A percentile compares a stretch with the other conserved stretches of the same genome.
phyloP scores from a whole-genome alignment of 805 yeast species.

The Starmerella vitae region DNA sequence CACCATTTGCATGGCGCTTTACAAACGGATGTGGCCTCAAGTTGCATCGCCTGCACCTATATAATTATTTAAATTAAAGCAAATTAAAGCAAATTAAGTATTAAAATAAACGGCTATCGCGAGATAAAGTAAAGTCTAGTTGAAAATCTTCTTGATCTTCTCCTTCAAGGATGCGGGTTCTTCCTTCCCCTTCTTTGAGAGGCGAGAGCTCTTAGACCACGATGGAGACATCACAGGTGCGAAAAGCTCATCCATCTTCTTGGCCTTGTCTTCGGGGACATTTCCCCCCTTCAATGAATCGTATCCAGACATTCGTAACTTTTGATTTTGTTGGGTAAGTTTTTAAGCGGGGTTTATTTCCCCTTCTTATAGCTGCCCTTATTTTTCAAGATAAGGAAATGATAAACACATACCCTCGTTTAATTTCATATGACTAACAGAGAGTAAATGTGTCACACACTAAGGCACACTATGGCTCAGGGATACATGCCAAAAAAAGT shows the following conservation, averaged over 20 bases:
- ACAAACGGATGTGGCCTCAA: constrained; percentile 84
- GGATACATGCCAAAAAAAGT: too few species aligned
- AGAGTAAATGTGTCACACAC: too few species aligned
- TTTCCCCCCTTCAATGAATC: constrained; percentile 11
- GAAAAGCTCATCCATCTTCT: constrained; percentile 19
- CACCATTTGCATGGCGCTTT: constrained; percentile 82
- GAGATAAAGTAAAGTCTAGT: constrained; percentile 1
- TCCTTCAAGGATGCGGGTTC: constrained; percentile 16
- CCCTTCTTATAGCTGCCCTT: too few species aligned
- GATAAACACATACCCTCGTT: too few species aligned
- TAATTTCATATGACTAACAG: too few species aligned
- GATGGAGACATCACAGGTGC: constrained; percentile 24
- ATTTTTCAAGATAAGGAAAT: too few species aligned
- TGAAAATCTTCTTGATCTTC: constrained; percentile 20
- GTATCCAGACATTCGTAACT: constrained; percentile 13
- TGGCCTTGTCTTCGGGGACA: constrained; percentile 13
- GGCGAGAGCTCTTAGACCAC: constrained; percentile 19
- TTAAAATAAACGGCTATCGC: background rate
- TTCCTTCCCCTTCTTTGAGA: constrained; percentile 2
- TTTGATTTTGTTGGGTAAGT: too few species aligned
- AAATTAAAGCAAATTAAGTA: background rate
- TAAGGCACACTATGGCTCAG: too few species aligned
- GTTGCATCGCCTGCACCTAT: constrained; percentile 7
- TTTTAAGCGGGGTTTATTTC: too few species aligned
- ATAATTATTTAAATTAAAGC: background rate